Conservation (phyloP, 2,329 filamentous ascomycete genomes). For the Paecilomyces dactylethromorphus region DNA sequence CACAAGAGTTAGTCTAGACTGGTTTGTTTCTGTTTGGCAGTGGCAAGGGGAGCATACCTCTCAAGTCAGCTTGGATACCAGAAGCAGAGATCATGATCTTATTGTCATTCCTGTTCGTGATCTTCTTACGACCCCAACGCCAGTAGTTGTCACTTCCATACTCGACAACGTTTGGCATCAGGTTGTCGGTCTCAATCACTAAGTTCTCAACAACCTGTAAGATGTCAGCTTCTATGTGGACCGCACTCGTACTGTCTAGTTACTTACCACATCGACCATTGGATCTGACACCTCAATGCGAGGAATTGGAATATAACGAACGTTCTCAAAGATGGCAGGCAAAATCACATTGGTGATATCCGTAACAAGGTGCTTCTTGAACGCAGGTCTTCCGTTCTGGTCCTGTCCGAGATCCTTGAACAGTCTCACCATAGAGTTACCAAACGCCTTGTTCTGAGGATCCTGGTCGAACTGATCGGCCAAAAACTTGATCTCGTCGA, state of each 20-base stretch:
- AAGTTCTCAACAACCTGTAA: conserved; percentile 74
- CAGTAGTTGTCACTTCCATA: conserved; percentile 89
- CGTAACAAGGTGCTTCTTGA: conserved; percentile 90
- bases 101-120: conserved; percentile 74
- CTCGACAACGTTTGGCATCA: conserved; percentile 88
- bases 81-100: conserved; percentile 77
- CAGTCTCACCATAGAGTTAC: conserved; percentile 67
- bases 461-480: conserved; percentile 85
- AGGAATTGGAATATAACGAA: conserved; percentile 86
- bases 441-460: conserved; percentile 76
- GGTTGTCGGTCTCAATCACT: conserved; percentile 91
- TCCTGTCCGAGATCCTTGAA: conserved; percentile 89
- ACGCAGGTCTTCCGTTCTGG: conserved; percentile 71
- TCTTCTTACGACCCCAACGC: conserved; percentile 86
- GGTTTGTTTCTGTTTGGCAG: neutral
- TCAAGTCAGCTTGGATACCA: conserved; percentile 87
- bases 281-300: conserved; percentile 87
- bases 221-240: neutral
- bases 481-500: conserved; percentile 87
- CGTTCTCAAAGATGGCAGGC: conserved; percentile 71
- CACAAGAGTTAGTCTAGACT: conserved; percentile 6
- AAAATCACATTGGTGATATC: conserved; percentile 83
- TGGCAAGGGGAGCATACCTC: conserved; percentile 25
- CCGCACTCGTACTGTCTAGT: neutral
- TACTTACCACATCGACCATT: conserved; percentile 63